phyloP scores from a whole-genome alignment of 176 grass and related monocot genomes.

The Carex pumila region DNA sequence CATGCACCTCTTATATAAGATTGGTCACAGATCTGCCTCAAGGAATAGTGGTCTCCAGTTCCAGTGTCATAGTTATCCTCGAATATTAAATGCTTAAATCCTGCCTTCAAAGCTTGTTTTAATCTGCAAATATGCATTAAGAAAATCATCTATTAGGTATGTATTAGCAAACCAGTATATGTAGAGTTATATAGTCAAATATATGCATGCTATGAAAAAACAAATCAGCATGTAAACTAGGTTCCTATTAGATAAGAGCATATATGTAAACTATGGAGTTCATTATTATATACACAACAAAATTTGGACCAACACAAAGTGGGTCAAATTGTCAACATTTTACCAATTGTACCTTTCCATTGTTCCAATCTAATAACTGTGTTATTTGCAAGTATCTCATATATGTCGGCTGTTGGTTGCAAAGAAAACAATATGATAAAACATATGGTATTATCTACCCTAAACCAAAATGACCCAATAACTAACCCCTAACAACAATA shows the following conservation, averaged over 20 bases:
- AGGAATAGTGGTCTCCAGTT: conserved; percentile 86
- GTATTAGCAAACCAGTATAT: not conserved
- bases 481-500: not conserved
- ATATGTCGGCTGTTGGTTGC: not conserved
- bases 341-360: not conserved
- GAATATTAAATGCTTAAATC: conserved; percentile 82
- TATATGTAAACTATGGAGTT: not conserved
- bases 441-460: not conserved
- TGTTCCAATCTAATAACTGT: not conserved
- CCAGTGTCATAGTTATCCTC: conserved; percentile 98
- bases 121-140: conserved; percentile 30
- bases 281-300: not conserved
- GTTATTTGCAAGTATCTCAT: not conserved
- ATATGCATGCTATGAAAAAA: not conserved
- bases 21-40: conserved; percentile 91
- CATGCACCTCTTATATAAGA: conserved; percentile 67
- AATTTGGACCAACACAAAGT: not conserved
- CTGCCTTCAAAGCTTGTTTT: conserved; percentile 57
- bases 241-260: not conserved
- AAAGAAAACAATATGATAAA: not conserved
- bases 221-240: not conserved
- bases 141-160: not conserved
- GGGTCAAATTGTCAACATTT: not conserved
- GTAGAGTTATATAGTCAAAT: not conserved
- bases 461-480: not conserved